phyloP scores from a whole-genome alignment of 306 rosid genomes.

The Cucurbita maxima region DNA sequence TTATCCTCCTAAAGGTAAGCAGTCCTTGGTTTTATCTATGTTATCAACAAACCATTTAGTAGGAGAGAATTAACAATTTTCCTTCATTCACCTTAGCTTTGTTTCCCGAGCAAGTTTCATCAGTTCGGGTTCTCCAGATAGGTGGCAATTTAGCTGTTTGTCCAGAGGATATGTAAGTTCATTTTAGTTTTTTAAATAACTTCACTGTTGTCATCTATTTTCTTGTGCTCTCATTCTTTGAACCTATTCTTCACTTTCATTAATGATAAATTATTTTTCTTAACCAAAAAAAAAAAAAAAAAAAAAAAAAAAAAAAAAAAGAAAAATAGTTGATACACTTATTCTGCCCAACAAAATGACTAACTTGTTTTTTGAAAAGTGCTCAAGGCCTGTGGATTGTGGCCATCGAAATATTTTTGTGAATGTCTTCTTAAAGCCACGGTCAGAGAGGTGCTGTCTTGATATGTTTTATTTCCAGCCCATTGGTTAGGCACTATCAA shows the following conservation, averaged over 20 bases:
- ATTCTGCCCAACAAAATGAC: background rate
- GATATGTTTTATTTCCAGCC: background rate
- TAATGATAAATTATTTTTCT: background rate
- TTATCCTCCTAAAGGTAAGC: conserved; percentile 85
- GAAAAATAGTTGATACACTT: background rate
- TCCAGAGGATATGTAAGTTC: conserved; percentile 72
- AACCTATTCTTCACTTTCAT: background rate
- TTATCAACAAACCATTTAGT: background rate
- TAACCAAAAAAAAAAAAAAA: too few species aligned
- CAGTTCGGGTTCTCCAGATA: conserved; percentile 70
- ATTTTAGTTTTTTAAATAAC: background rate
- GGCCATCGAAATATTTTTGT: background rate
- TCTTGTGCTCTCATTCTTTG: background rate
- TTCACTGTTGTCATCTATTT: background rate
- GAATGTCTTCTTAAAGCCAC: background rate
- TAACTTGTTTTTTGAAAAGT: background rate
- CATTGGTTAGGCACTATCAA: background rate
- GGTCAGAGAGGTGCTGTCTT: background rate
- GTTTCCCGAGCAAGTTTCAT: conserved; percentile 54
- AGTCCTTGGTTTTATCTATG: background rate
- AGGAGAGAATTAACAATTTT: conserved; percentile 5
- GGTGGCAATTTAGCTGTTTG: conserved; percentile 66
- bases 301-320: too few species aligned
- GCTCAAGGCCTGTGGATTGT: background rate
- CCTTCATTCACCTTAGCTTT: conserved; percentile 34